A percentile compares a stretch with the other conserved stretches of the same genome.
Evolutionary conservation across 805 yeast genomes (phyloP).

Genomic region (Monosporozyma yasuniensis): DNA sequence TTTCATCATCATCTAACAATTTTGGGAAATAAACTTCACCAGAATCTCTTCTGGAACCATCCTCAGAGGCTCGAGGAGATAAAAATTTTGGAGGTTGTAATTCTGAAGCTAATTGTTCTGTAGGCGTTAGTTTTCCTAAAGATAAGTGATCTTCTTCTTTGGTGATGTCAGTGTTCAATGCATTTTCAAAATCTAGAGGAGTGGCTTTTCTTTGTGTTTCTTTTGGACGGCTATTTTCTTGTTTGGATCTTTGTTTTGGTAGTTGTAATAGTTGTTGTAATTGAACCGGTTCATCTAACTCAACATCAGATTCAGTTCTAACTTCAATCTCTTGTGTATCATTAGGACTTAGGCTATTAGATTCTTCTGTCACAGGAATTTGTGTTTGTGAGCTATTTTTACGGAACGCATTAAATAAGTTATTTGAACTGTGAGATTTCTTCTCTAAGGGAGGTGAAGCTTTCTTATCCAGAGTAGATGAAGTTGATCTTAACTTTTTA

Average conservation of each 20-base stretch:
- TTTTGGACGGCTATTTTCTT: not conserved
- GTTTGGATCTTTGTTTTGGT: conserved; percentile 6
- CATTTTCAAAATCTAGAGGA: conserved; percentile 21
- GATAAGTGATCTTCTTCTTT: not conserved
- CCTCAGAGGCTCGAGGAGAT: conserved; percentile 3
- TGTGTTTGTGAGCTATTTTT: conserved; percentile 1
- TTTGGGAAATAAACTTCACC: conserved; percentile 68
- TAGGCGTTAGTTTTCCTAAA: not conserved
- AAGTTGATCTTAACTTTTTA: not conserved
- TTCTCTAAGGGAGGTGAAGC: conserved; percentile 10
- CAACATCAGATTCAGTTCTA: not conserved
- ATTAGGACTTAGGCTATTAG: not conserved
- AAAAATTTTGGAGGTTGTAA: not conserved
- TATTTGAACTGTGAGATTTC: conserved; percentile 25
- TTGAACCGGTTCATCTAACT: not conserved
- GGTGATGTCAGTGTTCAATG: not conserved
- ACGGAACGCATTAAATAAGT: conserved; percentile 21
- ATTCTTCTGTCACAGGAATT: not conserved
- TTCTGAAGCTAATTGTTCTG: not conserved
- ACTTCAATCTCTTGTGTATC: not conserved
- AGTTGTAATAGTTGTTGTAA: conserved; percentile 1
- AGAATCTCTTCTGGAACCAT: conserved; percentile 24
- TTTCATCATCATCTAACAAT: conserved; percentile 54
- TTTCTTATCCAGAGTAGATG: not conserved
- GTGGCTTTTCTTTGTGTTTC: conserved; percentile 20